phyloP scores from a whole-genome alignment of 2,329 filamentous ascomycete species.

The Fusarium sp. region DNA sequence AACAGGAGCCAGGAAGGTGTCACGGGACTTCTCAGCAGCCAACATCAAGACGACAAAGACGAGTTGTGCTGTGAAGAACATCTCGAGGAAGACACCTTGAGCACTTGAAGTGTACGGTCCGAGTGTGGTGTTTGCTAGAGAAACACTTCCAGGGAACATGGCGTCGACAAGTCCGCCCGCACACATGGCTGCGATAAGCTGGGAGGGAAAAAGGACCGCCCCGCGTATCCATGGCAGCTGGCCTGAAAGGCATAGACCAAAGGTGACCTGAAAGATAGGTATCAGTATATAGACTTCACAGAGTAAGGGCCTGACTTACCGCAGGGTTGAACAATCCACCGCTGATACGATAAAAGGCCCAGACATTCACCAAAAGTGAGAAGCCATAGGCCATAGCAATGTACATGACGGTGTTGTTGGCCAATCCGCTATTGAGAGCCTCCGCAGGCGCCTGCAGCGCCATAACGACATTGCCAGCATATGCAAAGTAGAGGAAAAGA shows the following conservation, averaged over 20 bases:
- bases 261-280: slow-evolving; percentile 26
- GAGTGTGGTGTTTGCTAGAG: slow-evolving; percentile 62
- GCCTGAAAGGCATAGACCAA: slow-evolving; percentile 34
- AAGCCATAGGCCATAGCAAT: slow-evolving; percentile 41
- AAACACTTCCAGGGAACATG: slow-evolving; percentile 64
- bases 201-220: slow-evolving; percentile 60
- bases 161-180: slow-evolving; percentile 65
- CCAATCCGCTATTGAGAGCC: slow-evolving; percentile 16
- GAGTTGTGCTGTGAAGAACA: slow-evolving; percentile 69
- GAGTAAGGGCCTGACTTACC: slow-evolving; percentile 1
- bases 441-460: slow-evolving; percentile 24
- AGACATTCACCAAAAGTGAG: slow-evolving; percentile 62
- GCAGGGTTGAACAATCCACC: slow-evolving; percentile 58
- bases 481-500: slow-evolving; percentile 42
- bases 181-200: slow-evolving; percentile 66
- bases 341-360: slow-evolving; percentile 64
- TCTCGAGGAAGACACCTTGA: slow-evolving; percentile 71
- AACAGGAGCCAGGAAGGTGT: slow-evolving; percentile 74
- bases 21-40: slow-evolving; percentile 75
- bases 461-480: slow-evolving; percentile 40
- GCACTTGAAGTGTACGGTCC: slow-evolving; percentile 59
- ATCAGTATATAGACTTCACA: background rate
- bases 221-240: slow-evolving; percentile 37
- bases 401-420: slow-evolving; percentile 31
- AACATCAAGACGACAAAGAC: slow-evolving; percentile 73